Evolutionary conservation across 179 eudicot species (phyloP), one percentile per base, ranked within the genome.

Genomic region (Silene noctiflora): DNA sequence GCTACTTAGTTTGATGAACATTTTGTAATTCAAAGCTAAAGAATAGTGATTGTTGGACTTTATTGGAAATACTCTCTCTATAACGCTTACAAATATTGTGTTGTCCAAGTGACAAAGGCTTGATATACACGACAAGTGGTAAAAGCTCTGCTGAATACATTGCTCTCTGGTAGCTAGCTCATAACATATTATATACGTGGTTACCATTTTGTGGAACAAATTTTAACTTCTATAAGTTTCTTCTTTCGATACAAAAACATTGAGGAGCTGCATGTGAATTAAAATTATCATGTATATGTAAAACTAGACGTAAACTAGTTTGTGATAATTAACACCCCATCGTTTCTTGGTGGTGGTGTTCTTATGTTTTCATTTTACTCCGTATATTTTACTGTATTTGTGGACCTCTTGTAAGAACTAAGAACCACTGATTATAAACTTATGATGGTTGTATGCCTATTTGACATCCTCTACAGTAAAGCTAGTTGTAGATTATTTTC

Each of bases 41-140:
- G 4, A 31, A 31, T 31, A 31, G 6, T 33, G 39, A 33, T 33
- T 33, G 39, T 33, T 33, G 39, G 39, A 33, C 7, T 33, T 33
- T 33, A 65, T 11, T 27, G 29, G 44, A 65, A 65, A 65, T 65
- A 13, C 20, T 14, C 42, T 65, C 42, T 13, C 69, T 27, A 10
- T 27, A 19, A 60, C 64, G 21, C 64, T 24, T 60, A 4, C 31
- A 29, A 11, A 29, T 29, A 11, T 1, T 58, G 17, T 19, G 39
- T 63, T 24, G 67, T 63, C 67, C 11, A 64, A 64, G 69, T 64
- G 42, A 19, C 42, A 67, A 24, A 67, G 22, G 25, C 44, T n/a
- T 29, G 22, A 21, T 11, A 21, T 61, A 22, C 24, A 61, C 31
- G 24, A 29, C 33, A 29, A 29, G 33, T 29, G 29, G 29, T 27